Base-by-base conservation (phyloP, 352 stramenopile genomes). In the Phytophthora capsici region DNA sequence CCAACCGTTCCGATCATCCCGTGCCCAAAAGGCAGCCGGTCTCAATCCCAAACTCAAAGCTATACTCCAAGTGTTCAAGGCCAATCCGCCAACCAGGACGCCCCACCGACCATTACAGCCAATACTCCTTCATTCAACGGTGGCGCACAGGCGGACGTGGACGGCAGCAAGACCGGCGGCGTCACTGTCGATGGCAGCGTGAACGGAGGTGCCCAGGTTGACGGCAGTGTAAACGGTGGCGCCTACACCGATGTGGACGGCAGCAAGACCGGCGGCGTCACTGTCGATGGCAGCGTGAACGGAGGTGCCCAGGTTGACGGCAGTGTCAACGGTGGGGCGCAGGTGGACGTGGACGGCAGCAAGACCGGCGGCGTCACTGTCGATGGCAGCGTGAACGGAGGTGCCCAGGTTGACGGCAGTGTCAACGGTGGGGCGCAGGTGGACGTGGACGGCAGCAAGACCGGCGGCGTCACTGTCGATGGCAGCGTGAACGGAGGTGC, bases 1-100 rank as follows among this genome's bases (percentile, higher is more conserved):
- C 20, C 44, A 19, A 63, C 60, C 14, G 26, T 50, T 1, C 40
- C 52, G 37, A 43, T 68, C 16, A 28, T 16, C 25, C 59, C 49
- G 16, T 44, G 32, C 41, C 14, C 14, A 1, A 45, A 54, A 7
- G 37, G 13, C 20, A 44, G n/a, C n/a, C n/a, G n/a, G n/a, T n/a
- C n/a, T n/a, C n/a, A 58, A 20, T 3, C 38, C n/a, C 6, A 20
- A 8, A 37, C 37, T 13, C 49, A 48, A n/a, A 30, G 28, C 12
- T 26, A 48, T 2, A 50, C 40, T 10, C 41, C 41, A 1, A 55
- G 55, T 12, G 41, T 62, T 12, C 23, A 61, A 6, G 41, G 41
- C 23, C 41, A 55, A 19, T 55, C 58, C 4, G 13, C 10, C n/a
- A n/a, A n/a, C n/a, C n/a, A n/a, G n/a, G n/a, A n/a, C n/a, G n/a